Evolutionary conservation across 768 basidiomycete genomes (phyloP), one percentile per base, ranked within the genome.

Genomic region (Suillus clintonianus): DNA sequence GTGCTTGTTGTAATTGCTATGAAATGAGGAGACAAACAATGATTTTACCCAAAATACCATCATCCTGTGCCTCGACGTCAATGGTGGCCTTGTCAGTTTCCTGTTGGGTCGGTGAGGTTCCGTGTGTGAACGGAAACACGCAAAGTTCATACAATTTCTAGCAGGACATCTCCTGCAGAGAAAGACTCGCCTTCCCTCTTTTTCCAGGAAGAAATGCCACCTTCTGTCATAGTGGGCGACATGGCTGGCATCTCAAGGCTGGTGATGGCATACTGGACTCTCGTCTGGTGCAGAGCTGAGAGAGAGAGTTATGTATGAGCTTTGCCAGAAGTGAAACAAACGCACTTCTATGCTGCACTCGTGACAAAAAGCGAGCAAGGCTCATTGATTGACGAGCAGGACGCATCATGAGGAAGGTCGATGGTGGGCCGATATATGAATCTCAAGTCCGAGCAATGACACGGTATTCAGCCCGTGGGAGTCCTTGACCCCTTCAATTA

Each of bases 11-110:
- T 36, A 57, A 64, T 41, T 41, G 3, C 17, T 5, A 27, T 47
- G 19, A 24, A 43, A 24, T 55, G 30, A 22, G 51, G 14, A 45
- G 37, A 79, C 90, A 60, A 71, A 95, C 95, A 70, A 99, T 69
- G 67, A 99, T 97, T 81, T 94, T 98, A 61, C 91, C 96, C 73
- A 99, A 78, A 17, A 99, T 77, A 67, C 97, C 97, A 70, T 99
- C 96, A 36, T 98, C 97, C 77, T 96, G 96, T 15, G 97, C 95
- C 78, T 99, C 97, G 8, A 99, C 97, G 75, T 99, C 97, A 72
- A 99, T 97, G 2, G 95, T 96, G 17, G 97, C 92, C 77, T 94
- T 94, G 83, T 95, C 93, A 48, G 93, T 95, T 83, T 95, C 93
- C 93, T 95, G 77, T 62, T 61, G 61, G 36, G 32, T 66, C 13